Base-by-base conservation (phyloP, 164 flowering plant genomes). In the Annona squamosa region DNA sequence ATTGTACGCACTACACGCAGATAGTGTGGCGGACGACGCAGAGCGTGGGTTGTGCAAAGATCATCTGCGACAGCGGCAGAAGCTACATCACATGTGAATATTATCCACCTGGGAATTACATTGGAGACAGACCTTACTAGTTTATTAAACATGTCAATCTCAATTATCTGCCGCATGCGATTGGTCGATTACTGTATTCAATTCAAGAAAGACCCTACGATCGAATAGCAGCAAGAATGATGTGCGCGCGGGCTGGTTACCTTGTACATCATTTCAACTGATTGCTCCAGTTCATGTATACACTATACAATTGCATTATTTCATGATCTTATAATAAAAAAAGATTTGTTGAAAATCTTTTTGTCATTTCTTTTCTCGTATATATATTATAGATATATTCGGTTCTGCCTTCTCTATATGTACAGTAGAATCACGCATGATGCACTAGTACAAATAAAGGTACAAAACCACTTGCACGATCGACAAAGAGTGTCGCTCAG, bases 1-100 rank as follows among this genome's bases (percentile, higher is more conserved):
- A 62, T 6, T 76, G 81, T 69, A 16, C 74, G 5, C 79, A 79
- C 65, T 79, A 76, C 44, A 79, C 81, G 2, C 82, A 79, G 63
- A 68, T 79, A 3, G 79, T 79, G 16, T 79, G 79, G 82, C 74
- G 79, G 5, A 71, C 47, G 37, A 79, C 82, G 0, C 26, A 65
- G 65, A 63, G 64, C 1, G 69, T 79, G 48, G 81, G 81, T 2
- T 79, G 82, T 52, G 79, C 82, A 0, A 67, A 79, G 75, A 77
- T 79, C 37, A 68, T 74, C 17, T 79, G 82, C 48, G 42, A 79
- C 46, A 76, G 65, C 5, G 82, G 82, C 0, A 75, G 73, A 41
- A 65, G 69, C 10, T 74, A 47, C 68, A 77, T 77, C 16, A 19
- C 79, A 17, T 79, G 82, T 13, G 82, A 79, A 70, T 76, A 79